Percentiles rank a stretch among this genome's conserved stretches.
Conservation (phyloP, 2,329 filamentous ascomycete genomes). For the Neurospora crassa region DNA sequence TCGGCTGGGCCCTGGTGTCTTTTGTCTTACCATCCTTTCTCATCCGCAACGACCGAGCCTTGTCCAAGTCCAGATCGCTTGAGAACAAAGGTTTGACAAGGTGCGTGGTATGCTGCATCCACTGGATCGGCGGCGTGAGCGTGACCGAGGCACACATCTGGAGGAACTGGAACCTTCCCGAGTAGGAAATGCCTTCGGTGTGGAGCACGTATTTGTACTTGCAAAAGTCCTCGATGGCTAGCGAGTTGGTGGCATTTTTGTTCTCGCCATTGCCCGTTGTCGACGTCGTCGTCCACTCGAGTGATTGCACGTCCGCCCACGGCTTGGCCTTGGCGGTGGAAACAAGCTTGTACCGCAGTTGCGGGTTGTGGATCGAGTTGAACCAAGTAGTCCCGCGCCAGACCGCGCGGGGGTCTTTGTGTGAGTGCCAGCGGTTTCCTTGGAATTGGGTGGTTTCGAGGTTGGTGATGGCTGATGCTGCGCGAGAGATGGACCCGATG, state of each 20-base stretch:
- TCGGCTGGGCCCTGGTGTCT: neutral
- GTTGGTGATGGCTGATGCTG: slow-evolving; percentile 25
- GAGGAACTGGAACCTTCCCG: slow-evolving; percentile 40
- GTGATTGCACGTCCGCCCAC: slow-evolving; percentile 40
- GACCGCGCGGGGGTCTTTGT: slow-evolving; percentile 33
- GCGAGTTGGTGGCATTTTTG: slow-evolving; percentile 30
- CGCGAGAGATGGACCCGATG: slow-evolving; percentile 34
- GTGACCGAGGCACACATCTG: slow-evolving; percentile 40
- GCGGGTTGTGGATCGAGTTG: slow-evolving; percentile 33
- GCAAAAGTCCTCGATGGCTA: slow-evolving; percentile 42
- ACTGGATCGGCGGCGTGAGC: slow-evolving; percentile 36
- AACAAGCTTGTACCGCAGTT: slow-evolving; percentile 32
- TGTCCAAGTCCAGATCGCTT: slow-evolving; percentile 17
- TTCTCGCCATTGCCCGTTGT: slow-evolving; percentile 12
- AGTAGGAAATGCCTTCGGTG: slow-evolving; percentile 45
- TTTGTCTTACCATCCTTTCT: neutral
- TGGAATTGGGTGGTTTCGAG: slow-evolving; percentile 25
- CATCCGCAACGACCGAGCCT: neutral
- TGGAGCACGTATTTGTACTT: slow-evolving; percentile 40
- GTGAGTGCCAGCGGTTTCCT: slow-evolving; percentile 5
- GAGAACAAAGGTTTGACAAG: slow-evolving; percentile 36
- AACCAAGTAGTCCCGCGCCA: slow-evolving; percentile 45
- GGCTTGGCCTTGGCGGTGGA: slow-evolving; percentile 22
- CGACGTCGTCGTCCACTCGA: slow-evolving; percentile 22
- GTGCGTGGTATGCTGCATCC: slow-evolving; percentile 41